Conservation (phyloP, 768 basidiomycete genomes). For the Amanita pseudoporphyria region DNA sequence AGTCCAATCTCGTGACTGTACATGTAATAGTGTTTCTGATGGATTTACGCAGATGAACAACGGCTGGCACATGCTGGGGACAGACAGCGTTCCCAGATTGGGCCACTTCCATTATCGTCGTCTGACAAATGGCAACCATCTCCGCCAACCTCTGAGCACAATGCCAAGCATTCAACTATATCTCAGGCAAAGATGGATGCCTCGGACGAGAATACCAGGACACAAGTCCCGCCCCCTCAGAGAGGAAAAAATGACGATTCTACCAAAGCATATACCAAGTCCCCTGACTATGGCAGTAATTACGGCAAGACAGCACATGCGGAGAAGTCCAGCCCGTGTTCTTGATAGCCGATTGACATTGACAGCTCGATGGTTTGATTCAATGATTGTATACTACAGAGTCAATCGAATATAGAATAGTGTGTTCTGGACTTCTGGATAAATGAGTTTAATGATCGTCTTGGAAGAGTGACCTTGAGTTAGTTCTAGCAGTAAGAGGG, state of each 20-base stretch:
- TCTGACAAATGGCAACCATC: conserved; percentile 9
- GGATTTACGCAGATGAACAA: conserved; percentile 21
- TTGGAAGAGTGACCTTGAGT: no score
- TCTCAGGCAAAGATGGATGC: neutral
- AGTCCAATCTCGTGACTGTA: neutral
- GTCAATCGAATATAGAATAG: neutral
- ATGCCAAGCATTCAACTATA: neutral
- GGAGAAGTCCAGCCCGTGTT: neutral
- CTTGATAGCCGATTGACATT: neutral
- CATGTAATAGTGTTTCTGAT: neutral
- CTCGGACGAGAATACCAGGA: conserved; percentile 11
- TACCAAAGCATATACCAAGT: conserved; percentile 22
- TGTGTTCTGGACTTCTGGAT: neutral
- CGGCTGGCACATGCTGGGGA: conserved; percentile 17
- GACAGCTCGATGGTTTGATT: neutral
- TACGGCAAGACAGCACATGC: conserved; percentile 13
- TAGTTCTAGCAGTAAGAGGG: no score
- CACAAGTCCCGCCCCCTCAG: conserved; percentile 23
- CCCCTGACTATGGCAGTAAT: conserved; percentile 23
- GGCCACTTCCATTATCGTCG: conserved; percentile 4
- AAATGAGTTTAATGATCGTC: no score
- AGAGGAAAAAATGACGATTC: conserved; percentile 16
- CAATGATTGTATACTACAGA: neutral
- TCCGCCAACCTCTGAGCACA: conserved; percentile 1
- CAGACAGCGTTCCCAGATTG: conserved; percentile 10